Evolutionary conservation across 768 basidiomycete genomes (phyloP), one percentile per base, ranked within the genome.

Genomic region (Tremella mesenterica): DNA sequence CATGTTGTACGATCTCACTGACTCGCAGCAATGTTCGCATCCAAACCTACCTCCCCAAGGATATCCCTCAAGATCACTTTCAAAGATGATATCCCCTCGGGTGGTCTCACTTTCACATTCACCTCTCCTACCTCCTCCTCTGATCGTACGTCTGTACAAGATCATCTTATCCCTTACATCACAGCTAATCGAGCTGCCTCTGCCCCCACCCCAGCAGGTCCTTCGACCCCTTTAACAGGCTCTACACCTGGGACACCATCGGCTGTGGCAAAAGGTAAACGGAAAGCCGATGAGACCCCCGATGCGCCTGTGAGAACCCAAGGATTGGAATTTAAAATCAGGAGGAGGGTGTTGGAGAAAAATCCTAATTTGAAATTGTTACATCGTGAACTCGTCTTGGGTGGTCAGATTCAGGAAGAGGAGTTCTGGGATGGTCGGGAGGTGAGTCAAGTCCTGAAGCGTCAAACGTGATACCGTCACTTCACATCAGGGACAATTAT

Each of bases 351-450:
- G 1, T 78, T 96, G 23, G 68, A 87, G 65, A 81, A 81, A 69
- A 84, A 85, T 58, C 81, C 85, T 1, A 87, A 88, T 53, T 78
- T 96, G 50, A 83, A 83, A 18, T 72, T 81, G 10, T 76, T 99
- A 39, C 92, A 97, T 72, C 82, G 83, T 33, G 88, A 93, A 45
- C 81, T 97, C 55, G 95, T 97, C 43, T 83, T 84, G 9, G 66
- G 58, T 1, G 64, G 63, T 45, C 67, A 70, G 30, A 85, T 99
- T 27, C 85, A 85, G 1, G 92, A 97, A 73, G 80, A 82, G 0
- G 95, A 99, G 61, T 99, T 97, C 72, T 97, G 95, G 95, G 90
- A 91, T 56, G 89, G 90, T 28, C 79, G 95, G 67, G 86, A 95
- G 80, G 89, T 95, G 69, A 52, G 72, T 55, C 23, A 53, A n/a